Evolutionary conservation across 495 filamentous ascomycete species (phyloP), one percentile per base, ranked within the genome.

Genomic region (Penicillium herquei): DNA sequence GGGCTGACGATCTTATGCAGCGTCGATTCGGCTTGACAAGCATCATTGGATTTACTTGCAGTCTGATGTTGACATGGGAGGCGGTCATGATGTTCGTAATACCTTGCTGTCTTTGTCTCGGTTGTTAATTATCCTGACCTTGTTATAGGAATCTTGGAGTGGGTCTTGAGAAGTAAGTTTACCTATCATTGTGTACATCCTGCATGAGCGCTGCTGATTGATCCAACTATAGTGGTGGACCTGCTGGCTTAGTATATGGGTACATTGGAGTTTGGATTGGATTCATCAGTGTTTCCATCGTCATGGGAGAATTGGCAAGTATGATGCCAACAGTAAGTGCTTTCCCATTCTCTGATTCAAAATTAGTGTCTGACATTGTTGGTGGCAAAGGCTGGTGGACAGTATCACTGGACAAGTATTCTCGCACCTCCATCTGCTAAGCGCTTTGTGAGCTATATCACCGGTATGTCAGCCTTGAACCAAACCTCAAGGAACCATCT

Each of bases 31-130:
- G 43, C 13, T 46, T 46, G 18, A 46, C 43, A 8, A 46, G 43
- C 13, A 46, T 30, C 16, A 46, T 46, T 30, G 43, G 43, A 1
- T 46, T 46, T 46, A 46, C 43, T 46, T 46, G 43, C 26, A 46
- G 43, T 30, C 13, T 46, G 43, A 46, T 46, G 43, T 13, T 46
- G 18, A 46, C 43, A 30, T 46, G 43, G 43, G 43, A 46, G 7
- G 43, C 43, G 6, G 30, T 46, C 1, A 46, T 46, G 43, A 46
- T 46, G 43, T 46, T 13, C 12, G 26, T 21, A 7, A 17, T 30
- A 7, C 7, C 13, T 1, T 46, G 3, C 43, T 11, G 26, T 13
- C 3, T 3, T 46, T 46, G 16, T 13, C 18, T 30, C 5, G 2
- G 3, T 21, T 30, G 12, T 30, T 46, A 30, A 30, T 18, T 21